A percentile compares a stretch with the other conserved stretches of the same genome.
phyloP scores from a whole-genome alignment of 345 rosid genomes.

The Pugionium cornutum region DNA sequence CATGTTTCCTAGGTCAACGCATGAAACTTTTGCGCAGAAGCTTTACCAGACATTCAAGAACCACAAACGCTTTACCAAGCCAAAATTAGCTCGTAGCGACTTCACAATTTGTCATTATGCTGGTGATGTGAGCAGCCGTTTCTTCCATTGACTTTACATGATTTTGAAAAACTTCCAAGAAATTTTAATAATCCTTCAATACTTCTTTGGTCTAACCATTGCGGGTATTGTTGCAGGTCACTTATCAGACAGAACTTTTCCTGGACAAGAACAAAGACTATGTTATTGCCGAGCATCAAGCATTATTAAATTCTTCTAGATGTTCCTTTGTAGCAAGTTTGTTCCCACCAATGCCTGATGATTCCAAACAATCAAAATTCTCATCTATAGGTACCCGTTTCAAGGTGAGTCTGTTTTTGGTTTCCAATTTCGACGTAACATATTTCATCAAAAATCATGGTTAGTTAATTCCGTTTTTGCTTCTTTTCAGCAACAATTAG shows the following conservation, averaged over 20 bases:
- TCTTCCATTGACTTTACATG: conserved; percentile 29
- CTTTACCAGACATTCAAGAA: conserved; percentile 92
- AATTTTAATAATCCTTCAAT: conserved; percentile 15
- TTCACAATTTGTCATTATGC: conserved; percentile 98
- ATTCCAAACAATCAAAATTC: conserved; percentile 87
- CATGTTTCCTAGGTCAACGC: conserved; percentile 98
- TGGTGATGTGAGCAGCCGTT: conserved; percentile 80
- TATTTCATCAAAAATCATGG: conserved; percentile 11
- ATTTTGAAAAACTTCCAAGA: conserved; percentile 22
- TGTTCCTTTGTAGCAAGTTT: conserved; percentile 86
- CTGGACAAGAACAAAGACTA: conserved; percentile 99
- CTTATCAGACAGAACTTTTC: conserved; percentile 94
- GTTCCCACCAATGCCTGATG: conserved; percentile 78
- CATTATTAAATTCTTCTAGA: conserved; percentile 80
- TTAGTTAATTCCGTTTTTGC: conserved; percentile 22
- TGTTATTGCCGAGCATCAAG: conserved; percentile 98
- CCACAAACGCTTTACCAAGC: conserved; percentile 90
- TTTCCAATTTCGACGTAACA: conserved; percentile 6
- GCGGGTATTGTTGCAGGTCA: conserved; percentile 63
- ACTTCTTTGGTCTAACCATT: conserved; percentile 32
- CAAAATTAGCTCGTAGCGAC: conserved; percentile 91
- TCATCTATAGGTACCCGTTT: conserved; percentile 98
- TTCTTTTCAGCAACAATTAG: conserved; percentile 86
- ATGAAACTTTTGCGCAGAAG: conserved; percentile 98
- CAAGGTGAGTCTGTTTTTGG: conserved; percentile 59